phyloP scores from a whole-genome alignment of 1,139 yeast genomes.

The Wickerhamiella infanticola region DNA sequence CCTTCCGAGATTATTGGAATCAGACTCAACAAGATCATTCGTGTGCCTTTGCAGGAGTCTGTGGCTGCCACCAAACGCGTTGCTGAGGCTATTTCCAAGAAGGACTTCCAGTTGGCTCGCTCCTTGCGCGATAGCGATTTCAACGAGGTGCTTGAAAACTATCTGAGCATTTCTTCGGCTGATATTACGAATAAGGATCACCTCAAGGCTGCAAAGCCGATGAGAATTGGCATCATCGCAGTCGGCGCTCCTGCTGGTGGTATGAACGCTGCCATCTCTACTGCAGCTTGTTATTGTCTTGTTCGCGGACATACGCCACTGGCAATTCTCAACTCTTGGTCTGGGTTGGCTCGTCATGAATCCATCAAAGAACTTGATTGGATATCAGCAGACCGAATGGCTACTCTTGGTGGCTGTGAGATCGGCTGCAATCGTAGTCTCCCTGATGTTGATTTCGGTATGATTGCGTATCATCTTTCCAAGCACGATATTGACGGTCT shows the following conservation, averaged over 20 bases:
- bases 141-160: slow-evolving; percentile 60
- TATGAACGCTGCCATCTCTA: slow-evolving; percentile 81
- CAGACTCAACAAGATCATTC: slow-evolving; percentile 68
- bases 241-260: slow-evolving; percentile 98
- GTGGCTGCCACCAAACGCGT: slow-evolving; percentile 74
- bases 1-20: slow-evolving; percentile 95
- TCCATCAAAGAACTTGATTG: slow-evolving; percentile 58
- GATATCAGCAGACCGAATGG: slow-evolving; percentile 86
- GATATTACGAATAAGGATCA: slow-evolving; percentile 41
- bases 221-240: slow-evolving; percentile 66
- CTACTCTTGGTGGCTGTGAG: slow-evolving; percentile 83
- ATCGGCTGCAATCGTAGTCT: slow-evolving; percentile 84
- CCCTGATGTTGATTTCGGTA: slow-evolving; percentile 70
- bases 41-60: slow-evolving; percentile 77
- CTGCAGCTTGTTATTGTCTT: slow-evolving; percentile 81
- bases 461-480: slow-evolving; percentile 82
- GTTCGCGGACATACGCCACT: slow-evolving; percentile 78
- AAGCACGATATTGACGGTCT: slow-evolving; percentile 74
- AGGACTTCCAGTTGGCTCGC: slow-evolving; percentile 80
- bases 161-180: slow-evolving; percentile 49
- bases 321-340: slow-evolving; percentile 83
- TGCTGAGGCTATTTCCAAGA: slow-evolving; percentile 64
- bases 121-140: slow-evolving; percentile 74
- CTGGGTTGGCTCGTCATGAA: slow-evolving; percentile 77
- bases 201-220: slow-evolving; percentile 26